phyloP scores from a whole-genome alignment of 148 eudicot genomes.

The Fagopyrum homotropicum region DNA sequence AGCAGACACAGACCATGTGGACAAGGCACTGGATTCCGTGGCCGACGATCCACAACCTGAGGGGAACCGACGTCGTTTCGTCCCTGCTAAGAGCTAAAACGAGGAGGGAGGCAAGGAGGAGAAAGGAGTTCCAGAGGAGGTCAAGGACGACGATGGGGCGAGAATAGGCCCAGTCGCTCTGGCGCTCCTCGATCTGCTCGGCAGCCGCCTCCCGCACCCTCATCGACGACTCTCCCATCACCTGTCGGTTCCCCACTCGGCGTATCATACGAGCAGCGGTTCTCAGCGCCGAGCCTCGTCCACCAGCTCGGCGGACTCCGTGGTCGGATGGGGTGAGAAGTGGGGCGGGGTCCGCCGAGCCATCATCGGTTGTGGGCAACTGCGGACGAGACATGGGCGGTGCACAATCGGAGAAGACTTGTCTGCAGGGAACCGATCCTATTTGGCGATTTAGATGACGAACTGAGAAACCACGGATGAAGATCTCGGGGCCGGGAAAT shows the following conservation, averaged over 20 bases:
- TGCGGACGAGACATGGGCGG: slow-evolving; percentile 13
- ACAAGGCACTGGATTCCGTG: slow-evolving; percentile 57
- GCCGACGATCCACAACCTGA: slow-evolving; percentile 71
- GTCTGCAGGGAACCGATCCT: not conserved
- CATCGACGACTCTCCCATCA: slow-evolving; percentile 60
- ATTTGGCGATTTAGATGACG: not conserved
- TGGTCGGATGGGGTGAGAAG: slow-evolving; percentile 24
- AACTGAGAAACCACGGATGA: not conserved
- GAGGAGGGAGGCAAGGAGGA: slow-evolving; percentile 29
- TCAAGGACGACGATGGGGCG: slow-evolving; percentile 52
- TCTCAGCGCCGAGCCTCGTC: slow-evolving; percentile 36
- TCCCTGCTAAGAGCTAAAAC: slow-evolving; percentile 37
- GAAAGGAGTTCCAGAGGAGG: slow-evolving; percentile 57
- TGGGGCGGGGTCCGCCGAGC: slow-evolving; percentile 34
- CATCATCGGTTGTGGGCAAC: slow-evolving; percentile 19
- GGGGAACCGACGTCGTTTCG: slow-evolving; percentile 46
- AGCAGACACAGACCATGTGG: slow-evolving; percentile 63
- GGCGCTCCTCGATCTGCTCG: slow-evolving; percentile 65
- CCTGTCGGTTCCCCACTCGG: slow-evolving; percentile 45
- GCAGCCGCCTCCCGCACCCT: slow-evolving; percentile 68
- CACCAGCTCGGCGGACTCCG: not conserved
- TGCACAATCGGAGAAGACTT: not conserved
- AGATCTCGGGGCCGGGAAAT: not conserved
- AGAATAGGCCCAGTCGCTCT: slow-evolving; percentile 72
- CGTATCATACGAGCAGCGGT: slow-evolving; percentile 63